Evolutionary conservation across 441 rosid species (phyloP), one percentile per base, ranked within the genome.

Genomic region (Breynia disticha): DNA sequence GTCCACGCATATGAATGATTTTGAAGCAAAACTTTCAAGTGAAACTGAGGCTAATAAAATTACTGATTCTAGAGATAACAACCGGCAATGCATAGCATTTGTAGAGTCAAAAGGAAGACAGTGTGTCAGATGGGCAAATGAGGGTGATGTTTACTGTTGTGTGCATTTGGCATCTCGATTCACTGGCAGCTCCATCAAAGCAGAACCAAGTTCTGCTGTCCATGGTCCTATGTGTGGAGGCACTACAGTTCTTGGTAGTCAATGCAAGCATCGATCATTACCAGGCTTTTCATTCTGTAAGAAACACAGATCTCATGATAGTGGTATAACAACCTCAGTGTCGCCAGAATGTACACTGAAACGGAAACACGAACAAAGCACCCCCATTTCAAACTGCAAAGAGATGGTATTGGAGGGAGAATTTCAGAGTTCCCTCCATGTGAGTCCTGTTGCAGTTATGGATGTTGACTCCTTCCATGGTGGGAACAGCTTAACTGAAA

Each of bases 121-220:
- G 70, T 94, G 99, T 54, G 94, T 87, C 64, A 87, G 99, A 73
- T 90, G 90, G 83, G 99, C 97, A 17, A 94, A 94, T 49, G 97
- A 94, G 21, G 95, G 99, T 19, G 99, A 94, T 72, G 80, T 85
- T 49, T 90, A 85, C 59, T 94, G 99, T 58, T 94, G 99, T 72
- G 94, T 94, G 63, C 97, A 94, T 78, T 74, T 94, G 77, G 90
- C 97, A 50, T 82, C 97, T 69, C 97, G 99, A 64, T 90, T 90
- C 62, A 72, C 68, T 9, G 79, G 94, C 15, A 77, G 76, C 60
- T 68, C 88, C 32, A 39, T 63, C 22, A 84, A 75, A 70, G 60
- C 74, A 24, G 87, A 83, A 76, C 75, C 62, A 47, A 73, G 79
- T 24, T 74, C 75, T 44, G 67, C 79, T 10, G 70, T 65, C 68